Conservation (phyloP, 495 filamentous ascomycete species). For the Aspergillus biplanus region DNA sequence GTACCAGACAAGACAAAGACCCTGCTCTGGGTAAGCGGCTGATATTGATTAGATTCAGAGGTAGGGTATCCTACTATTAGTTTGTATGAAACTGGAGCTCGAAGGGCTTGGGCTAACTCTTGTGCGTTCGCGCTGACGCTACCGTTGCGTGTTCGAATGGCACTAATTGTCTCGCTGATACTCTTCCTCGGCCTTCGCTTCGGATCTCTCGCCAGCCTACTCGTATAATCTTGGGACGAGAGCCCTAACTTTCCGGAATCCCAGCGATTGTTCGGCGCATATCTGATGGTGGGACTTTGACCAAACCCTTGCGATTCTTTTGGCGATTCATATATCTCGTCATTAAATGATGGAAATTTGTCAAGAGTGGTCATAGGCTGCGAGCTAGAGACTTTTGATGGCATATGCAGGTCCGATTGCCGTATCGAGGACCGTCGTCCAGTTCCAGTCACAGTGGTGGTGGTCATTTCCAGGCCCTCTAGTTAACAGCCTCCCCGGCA, state of each 20-base stretch:
- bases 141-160: constrained; percentile 72
- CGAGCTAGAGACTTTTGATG: constrained; percentile 32
- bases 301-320: constrained; percentile 28
- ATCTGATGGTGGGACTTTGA: constrained; percentile 37
- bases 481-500: neutral
- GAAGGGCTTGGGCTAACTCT: constrained; percentile 88
- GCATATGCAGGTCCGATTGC: constrained; percentile 43
- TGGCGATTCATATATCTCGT: constrained; percentile 37
- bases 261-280: constrained; percentile 40
- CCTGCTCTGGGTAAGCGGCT: constrained; percentile 48
- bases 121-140: constrained; percentile 92
- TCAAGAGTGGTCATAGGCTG: constrained; percentile 46
- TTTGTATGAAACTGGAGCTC: constrained; percentile 84
- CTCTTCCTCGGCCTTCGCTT: constrained; percentile 78
- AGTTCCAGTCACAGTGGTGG: constrained; percentile 49
- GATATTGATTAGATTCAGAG: neutral
- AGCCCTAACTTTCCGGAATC: constrained; percentile 39
- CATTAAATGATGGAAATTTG: constrained; percentile 48
- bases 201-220: constrained; percentile 50
- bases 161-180: constrained; percentile 80
- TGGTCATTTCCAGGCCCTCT: constrained; percentile 38
- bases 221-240: constrained; percentile 39
- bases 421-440: constrained; percentile 49
- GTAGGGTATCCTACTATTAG: constrained; percentile 68
- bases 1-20: constrained; percentile 89